Evolutionary conservation across 2,329 filamentous ascomycete genomes (phyloP).

Genomic region (Cercospora sp.): DNA sequence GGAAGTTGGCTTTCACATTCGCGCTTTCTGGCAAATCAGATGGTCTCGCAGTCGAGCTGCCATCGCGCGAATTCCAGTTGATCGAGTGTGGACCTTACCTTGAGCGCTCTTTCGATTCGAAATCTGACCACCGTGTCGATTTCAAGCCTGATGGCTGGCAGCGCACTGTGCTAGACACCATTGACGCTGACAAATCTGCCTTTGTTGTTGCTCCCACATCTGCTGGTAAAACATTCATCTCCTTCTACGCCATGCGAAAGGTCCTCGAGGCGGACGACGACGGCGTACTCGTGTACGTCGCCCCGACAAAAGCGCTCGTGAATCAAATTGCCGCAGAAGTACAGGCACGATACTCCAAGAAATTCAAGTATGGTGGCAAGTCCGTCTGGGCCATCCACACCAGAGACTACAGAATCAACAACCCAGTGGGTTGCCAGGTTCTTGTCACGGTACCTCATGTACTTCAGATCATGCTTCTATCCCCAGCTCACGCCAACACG

Average conservation of each 20-base stretch:
- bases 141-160: constrained; percentile 80
- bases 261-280: constrained; percentile 68
- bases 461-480: constrained; percentile 73
- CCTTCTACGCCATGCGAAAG: constrained; percentile 81
- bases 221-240: constrained; percentile 81
- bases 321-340: constrained; percentile 82
- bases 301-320: constrained; percentile 77
- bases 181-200: constrained; percentile 68
- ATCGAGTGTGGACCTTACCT: constrained; percentile 70
- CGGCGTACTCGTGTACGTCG: constrained; percentile 73
- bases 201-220: constrained; percentile 77
- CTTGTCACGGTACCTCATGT: constrained; percentile 77
- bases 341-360: constrained; percentile 71
- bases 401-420: constrained; percentile 73
- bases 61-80: constrained; percentile 64
- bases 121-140: constrained; percentile 65
- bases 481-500: constrained; percentile 62
- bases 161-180: constrained; percentile 68
- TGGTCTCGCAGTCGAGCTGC: constrained; percentile 37
- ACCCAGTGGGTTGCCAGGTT: constrained; percentile 69
- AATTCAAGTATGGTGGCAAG: constrained; percentile 59
- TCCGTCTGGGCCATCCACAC: constrained; percentile 80
- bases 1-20: constrained; percentile 49
- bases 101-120: constrained; percentile 70
- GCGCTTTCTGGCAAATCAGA: constrained; percentile 36